Evolutionary conservation across 139 green algal genomes (phyloP).

Genomic region (Pleodorina starrii): DNA sequence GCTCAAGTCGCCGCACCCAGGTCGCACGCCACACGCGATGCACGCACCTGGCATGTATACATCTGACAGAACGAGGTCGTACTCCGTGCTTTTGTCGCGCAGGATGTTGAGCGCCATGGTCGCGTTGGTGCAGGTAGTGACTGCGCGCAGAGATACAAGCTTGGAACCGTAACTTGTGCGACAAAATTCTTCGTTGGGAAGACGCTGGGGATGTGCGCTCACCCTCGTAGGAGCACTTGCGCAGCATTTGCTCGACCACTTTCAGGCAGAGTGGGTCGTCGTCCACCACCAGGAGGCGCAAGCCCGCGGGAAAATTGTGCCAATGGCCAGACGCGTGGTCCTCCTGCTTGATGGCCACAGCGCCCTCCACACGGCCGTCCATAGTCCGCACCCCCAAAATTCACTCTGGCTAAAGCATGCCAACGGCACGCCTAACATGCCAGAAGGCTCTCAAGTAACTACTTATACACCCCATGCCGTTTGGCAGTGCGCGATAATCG

Average conservation of each 20-base stretch:
- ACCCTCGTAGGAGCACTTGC: slow-evolving; percentile 91
- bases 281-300: slow-evolving; percentile 94
- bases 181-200: no score
- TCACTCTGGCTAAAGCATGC: slow-evolving; percentile 6
- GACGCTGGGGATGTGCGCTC: background rate
- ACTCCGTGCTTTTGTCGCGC: slow-evolving; percentile 72
- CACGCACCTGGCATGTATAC: slow-evolving; percentile 95
- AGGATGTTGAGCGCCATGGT: slow-evolving; percentile 76
- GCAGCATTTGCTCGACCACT: slow-evolving; percentile 93
- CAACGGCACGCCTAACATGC: background rate
- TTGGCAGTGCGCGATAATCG: no score
- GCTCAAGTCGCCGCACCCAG: background rate
- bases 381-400: slow-evolving; percentile 1
- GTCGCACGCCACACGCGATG: background rate
- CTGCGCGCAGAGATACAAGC: slow-evolving; percentile 46
- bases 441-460: background rate
- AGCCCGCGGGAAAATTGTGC: slow-evolving; percentile 66
- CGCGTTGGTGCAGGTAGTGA: slow-evolving; percentile 67
- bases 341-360: slow-evolving; percentile 13
- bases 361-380: background rate
- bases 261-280: slow-evolving; percentile 95
- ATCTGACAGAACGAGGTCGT: slow-evolving; percentile 96
- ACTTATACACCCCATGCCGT: background rate
- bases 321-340: slow-evolving; percentile 3
- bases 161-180: no score